Evolutionary conservation across 1,284 basidiomycete genomes (phyloP), one percentile per base, ranked within the genome.

Genomic region (Tylopilus sp.): DNA sequence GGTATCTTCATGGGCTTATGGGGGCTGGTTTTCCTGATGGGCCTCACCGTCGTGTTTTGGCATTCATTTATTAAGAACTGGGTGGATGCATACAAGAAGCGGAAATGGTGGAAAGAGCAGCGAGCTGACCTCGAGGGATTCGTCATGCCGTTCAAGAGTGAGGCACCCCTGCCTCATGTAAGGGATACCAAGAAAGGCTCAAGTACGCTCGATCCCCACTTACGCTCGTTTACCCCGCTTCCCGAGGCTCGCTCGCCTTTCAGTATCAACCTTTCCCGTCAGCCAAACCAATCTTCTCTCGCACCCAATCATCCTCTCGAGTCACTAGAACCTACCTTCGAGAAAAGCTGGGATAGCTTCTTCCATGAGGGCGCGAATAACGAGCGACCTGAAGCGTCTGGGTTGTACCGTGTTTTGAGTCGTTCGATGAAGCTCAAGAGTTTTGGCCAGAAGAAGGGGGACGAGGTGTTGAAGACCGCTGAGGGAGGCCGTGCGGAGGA

Each of bases 1-100:
- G 66, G 69, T 3, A 74, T 93, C 52, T 88, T 97, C 71, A 75
- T 96, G 49, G 85, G 72, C 0, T 71, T 96, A 1, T 97, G 92
- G 86, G 76, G 68, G 15, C 39, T 90, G 28, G 87, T 93, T 37
- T 78, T 91, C 15, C 54, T 91, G 51, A 84, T 92, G 76, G 92
- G 75, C 2, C 57, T 89, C 28, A 56, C 66, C 41, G 72, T 87
- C 54, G 73, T 90, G 42, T 70, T 81, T 52, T 89, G 84, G 83
- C 74, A 86, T 59, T 75, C 84, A 9, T 82, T 79, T 60, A 79
- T 75, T 30, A 72, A 70, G 37, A 64, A 66, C 12, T 68, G 69
- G 66, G 44, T 79, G 26, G 74, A 81, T 58, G 69, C 67, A 40
- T 71, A 74, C 53, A 70, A 69, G 58, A 74, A 74, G 52, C 72